phyloP scores from a whole-genome alignment of 441 rosid species.

The Daphne laureola region DNA sequence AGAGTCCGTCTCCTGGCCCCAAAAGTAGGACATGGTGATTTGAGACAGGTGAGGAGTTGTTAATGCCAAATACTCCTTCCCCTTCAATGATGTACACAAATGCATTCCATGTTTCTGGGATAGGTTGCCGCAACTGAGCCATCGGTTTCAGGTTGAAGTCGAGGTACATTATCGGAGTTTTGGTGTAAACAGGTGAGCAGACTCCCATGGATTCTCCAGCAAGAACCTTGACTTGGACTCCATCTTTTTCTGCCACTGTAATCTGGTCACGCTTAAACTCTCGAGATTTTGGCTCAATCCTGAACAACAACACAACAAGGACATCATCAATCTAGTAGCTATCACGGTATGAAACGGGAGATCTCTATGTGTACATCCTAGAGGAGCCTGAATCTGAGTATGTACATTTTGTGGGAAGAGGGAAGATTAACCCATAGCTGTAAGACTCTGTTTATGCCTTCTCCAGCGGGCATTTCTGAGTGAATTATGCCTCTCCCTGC shows the following conservation, averaged over 20 bases:
- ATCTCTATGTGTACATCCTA: too few relatives aligned
- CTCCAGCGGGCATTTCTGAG: constrained; percentile 64
- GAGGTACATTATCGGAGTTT: constrained; percentile 71
- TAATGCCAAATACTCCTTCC: constrained; percentile 57
- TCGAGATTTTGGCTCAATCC: constrained; percentile 73
- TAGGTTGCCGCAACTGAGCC: constrained; percentile 44
- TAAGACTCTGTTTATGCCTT: constrained; percentile 40
- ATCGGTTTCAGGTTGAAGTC: constrained; percentile 67
- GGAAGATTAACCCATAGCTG: constrained; percentile 74
- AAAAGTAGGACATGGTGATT: constrained; percentile 59
- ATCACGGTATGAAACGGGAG: too few relatives aligned
- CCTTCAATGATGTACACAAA: constrained; percentile 75
- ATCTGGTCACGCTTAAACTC: constrained; percentile 52
- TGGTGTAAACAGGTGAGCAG: constrained; percentile 55
- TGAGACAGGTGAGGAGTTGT: constrained; percentile 25
- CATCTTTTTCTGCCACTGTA: constrained; percentile 43
- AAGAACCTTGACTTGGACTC: constrained; percentile 55
- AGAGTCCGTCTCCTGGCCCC: constrained; percentile 61
- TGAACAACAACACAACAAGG: constrained; percentile 15
- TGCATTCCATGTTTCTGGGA: constrained; percentile 69
- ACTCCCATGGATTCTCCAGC: constrained; percentile 95
- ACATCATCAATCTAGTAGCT: too few relatives aligned
- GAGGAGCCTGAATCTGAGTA: background rate
- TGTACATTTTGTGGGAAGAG: constrained; percentile 57
- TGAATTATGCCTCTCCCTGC: constrained; percentile 70